These are phyloP conservation scores for Diaporthe vaccinii DNA, from an alignment of 2,329 filamentous ascomycete genomes.

Conservation along the genomic window DNA sequence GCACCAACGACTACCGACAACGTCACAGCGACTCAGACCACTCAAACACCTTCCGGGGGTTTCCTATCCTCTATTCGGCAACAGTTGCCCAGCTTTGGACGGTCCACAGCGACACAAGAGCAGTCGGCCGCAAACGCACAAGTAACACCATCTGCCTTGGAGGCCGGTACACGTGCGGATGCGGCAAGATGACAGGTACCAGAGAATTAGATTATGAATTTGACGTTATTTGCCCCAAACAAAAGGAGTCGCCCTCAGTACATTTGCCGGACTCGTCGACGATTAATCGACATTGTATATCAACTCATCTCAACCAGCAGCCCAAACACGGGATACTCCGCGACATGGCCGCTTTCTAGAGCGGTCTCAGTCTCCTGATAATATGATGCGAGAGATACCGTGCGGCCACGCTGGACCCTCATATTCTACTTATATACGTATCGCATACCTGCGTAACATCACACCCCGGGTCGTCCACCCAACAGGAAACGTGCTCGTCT, in stretches of 20 bases:
- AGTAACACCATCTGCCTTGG: constrained; percentile 51
- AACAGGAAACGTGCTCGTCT: neutral
- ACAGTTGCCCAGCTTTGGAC: constrained; percentile 33
- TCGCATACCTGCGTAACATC: neutral
- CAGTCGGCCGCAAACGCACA: constrained; percentile 47
- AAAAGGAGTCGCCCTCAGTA: neutral
- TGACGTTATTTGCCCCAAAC: constrained; percentile 17
- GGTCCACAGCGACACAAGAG: constrained; percentile 40
- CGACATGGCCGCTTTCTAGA: neutral
- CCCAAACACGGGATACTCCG: neutral
- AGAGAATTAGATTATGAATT: constrained; percentile 33
- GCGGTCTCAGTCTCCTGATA: neutral
- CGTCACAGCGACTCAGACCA: constrained; percentile 1
- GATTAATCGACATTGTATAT: constrained; percentile 36
- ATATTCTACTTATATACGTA: constrained; percentile 21
- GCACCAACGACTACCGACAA: neutral
- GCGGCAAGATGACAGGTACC: constrained; percentile 37
- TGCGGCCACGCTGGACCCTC: constrained; percentile 4
- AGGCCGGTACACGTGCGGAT: constrained; percentile 48
- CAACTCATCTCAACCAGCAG: constrained; percentile 28
- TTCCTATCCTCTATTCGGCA: constrained; percentile 40
- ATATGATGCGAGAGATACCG: neutral
- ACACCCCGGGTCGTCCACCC: neutral
- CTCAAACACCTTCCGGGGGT: constrained; percentile 15
- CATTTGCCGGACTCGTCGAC: constrained; percentile 22